Evolutionary conservation across 371 early-diverging fungal species (phyloP), one percentile per base, ranked within the genome.

Genomic region (Mucor racemosus): DNA sequence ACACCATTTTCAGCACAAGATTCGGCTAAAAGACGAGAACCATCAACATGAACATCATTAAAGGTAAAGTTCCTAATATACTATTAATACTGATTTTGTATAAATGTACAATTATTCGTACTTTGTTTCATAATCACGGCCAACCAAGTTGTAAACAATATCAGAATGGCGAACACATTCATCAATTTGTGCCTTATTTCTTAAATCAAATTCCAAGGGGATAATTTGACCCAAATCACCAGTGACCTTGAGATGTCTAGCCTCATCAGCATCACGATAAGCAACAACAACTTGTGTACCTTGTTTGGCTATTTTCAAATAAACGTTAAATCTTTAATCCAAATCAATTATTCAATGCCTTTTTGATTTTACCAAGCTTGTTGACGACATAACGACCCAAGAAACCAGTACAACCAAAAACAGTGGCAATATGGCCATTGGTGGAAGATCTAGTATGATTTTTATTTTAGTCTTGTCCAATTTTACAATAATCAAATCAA

Each of bases 381-480:
- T 91, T 90, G 48, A 97, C 94, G 54, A 98, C 81, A 72, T 97
- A 97, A 56, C 98, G 92, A 59, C 97, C 98, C 35, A 97, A 85
- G 81, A 97, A 97, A 54, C 99, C 99, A 50, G 95, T 96, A 80
- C 92, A 91, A 35, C 99, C 99, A 79, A 97, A 96, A 15, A 97
- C 98, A 26, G 99, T 98, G 41, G 93, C 95, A 41, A 90, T 88
- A 72, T 94, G 93, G 19, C 97, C 98, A 67, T 86, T 89, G 64
- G 86, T 86, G 19, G 92, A 89, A 26, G 90, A 89, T 55, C 94
- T 72, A 60, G 2, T 10, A 26, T 3, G 46, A 26, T 26, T 26
- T 7, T 38, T 9, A 17, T 9, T 33, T 53, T 14, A 33, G n/a
- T 13, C 14, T 13, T 39, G 21, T 7, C 39, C 38, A 38, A 38